Base-by-base conservation (phyloP, 768 basidiomycete species). In the Boletus reticulatus region DNA sequence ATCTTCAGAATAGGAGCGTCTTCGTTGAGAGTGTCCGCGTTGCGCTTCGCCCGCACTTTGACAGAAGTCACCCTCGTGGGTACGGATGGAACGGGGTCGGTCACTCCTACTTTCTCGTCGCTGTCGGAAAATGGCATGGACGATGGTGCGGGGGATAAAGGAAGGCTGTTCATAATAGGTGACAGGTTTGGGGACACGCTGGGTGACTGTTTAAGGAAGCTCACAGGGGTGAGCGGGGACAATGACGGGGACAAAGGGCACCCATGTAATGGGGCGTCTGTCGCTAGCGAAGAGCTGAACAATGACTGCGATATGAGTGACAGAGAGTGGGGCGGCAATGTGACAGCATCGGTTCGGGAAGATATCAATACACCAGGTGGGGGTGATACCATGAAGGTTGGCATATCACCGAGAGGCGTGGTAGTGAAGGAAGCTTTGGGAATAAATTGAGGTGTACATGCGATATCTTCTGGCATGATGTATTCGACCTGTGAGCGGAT, bases 391-490 rank as follows among this genome's bases (percentile, higher is more conserved):
- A 29, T 4, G 11, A 57, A 52, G 0, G 10, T 44, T 1, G 53
- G 34, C 7, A 45, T 27, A 6, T 34, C n/a, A 24, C 38, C 19
- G 42, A 17, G 14, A 27, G 17, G 32, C 0, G n/a, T 6, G 32
- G 32, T 9, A 24, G 13, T 8, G 24, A 12, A 4, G 29, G 38
- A 36, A 11, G 41, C 8, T 8, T 56, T 45, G 1, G 41, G 24
- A 4, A 24, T 16, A 11, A 22, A 14, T 37, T 57, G 54, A 0
- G 61, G 61, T 0, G 56, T 38, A 4, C 64, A 67, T 0, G 61
- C 67, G 0, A 69, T 55, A 1, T 72, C 70, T 10, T 69, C 68
- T 0, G 27, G 60, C 56, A 58, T 56, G 13, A 65, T 4, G 0
- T 55, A 42, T 9, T 52, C 49, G 0, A 53, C 17, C 22, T 58